These are phyloP conservation scores for Aspergillus ochraceus DNA, from an alignment of 2,329 filamentous ascomycete genomes.

Conservation along the genomic window DNA sequence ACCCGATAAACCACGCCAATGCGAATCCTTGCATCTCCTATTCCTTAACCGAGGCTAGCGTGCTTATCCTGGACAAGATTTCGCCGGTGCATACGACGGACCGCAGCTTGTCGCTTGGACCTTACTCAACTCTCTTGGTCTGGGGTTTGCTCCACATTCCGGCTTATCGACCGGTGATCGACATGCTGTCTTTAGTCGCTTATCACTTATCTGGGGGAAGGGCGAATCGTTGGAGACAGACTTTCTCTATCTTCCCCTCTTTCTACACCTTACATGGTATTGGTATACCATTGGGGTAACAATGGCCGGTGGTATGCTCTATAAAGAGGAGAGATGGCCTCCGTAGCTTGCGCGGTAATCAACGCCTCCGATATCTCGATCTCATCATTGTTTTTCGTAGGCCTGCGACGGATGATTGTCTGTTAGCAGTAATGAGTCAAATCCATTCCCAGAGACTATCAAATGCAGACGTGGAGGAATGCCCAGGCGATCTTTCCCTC, in stretches of 20 bases:
- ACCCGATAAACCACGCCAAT: too few relatives aligned
- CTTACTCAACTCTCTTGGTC: constrained; percentile 9
- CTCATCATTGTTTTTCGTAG: not conserved
- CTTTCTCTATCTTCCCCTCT: constrained; percentile 2
- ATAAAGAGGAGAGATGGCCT: constrained; percentile 6
- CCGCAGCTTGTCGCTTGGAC: constrained; percentile 13
- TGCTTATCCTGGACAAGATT: not conserved
- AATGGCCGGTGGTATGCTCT: not conserved
- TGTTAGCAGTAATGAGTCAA: constrained; percentile 2
- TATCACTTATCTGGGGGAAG: not conserved
- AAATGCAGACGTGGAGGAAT: constrained; percentile 13
- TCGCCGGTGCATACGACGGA: not conserved
- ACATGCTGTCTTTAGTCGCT: not conserved
- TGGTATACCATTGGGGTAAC: not conserved
- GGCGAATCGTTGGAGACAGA: not conserved
- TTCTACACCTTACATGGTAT: not conserved
- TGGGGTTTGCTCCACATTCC: constrained; percentile 5
- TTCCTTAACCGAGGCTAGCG: not conserved
- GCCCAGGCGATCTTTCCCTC: constrained; percentile 3
- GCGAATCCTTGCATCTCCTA: too few relatives aligned
- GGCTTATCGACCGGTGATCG: not conserved
- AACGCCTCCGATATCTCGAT: not conserved
- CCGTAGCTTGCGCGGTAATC: not conserved
- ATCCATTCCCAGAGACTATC: constrained; percentile 3
- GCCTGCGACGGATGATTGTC: not conserved